Evolutionary conservation across 1,139 yeast genomes (phyloP), one percentile per base, ranked within the genome.

Genomic region (Geotrichum europaeum): DNA sequence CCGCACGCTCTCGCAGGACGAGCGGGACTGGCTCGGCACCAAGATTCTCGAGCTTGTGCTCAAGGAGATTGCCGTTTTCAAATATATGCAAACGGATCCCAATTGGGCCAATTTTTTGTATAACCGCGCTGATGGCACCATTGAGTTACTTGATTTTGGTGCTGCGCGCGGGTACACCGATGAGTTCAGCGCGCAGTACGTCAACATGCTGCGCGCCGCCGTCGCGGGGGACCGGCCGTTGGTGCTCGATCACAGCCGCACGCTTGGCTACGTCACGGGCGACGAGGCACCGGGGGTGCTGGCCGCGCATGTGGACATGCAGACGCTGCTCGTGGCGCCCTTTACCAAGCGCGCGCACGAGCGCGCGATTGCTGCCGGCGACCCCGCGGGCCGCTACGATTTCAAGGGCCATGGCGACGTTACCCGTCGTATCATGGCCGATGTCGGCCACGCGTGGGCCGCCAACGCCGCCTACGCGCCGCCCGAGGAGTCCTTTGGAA

Each of bases 21-120:
- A 88, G 24, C 86, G 82, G 64, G 79, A 92, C 73, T 87, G 87
- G 84, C 86, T 94, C 63, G 96, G 96, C 18, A 83, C 90, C 13
- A 83, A 87, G 67, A 85, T 94, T 63, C 88, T 95, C 96, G 81
- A 90, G 66, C 79, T 94, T 55, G 91, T 97, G 69, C 78, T 94
- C 57, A 78, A 83, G 68, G 99, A 94, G 75, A 88, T 95, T 70
- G 90, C 90, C 40, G 78, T 83, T 67, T 92, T 87, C 77, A 83
- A 82, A 69, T 92, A 87, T 75, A 95, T 94, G 99, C 99, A 94
- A 75, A 92, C 99, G 1, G 99, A 94, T 75, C 99, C 99, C 55
- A 94, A 94, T 75, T 95, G 99, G 99, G 98, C 99, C 56, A 94
- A 94, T 73, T 95, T 94, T 75, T 76, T 95, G 64, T 92, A 88